Evolutionary conservation across 768 basidiomycete species (phyloP).

Genomic region (Tylopilus plumbeoviolaceoides): DNA sequence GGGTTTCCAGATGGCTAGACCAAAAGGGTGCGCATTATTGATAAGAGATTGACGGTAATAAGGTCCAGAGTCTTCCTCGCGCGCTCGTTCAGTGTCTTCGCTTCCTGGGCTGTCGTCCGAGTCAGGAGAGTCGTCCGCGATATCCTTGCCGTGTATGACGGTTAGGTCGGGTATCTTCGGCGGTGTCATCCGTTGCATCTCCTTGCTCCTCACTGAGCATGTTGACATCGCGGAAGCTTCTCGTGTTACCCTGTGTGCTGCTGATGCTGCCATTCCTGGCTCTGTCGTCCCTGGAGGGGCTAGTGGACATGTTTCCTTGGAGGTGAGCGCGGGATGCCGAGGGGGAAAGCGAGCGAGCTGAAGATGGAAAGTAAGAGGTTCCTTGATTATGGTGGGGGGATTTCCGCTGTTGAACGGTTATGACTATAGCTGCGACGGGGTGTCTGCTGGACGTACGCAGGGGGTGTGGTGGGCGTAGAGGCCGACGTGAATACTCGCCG

Average conservation of each 20-base stretch:
- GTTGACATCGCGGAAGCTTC: slow-evolving; percentile 41
- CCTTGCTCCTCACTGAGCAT: slow-evolving; percentile 53
- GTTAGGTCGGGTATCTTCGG: slow-evolving; percentile 22
- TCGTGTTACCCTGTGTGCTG: slow-evolving; percentile 49
- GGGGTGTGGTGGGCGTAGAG: slow-evolving; percentile 42
- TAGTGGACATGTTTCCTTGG: slow-evolving; percentile 48
- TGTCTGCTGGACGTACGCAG: slow-evolving; percentile 25
- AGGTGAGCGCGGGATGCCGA: slow-evolving; percentile 38
- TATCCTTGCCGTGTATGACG: slow-evolving; percentile 39
- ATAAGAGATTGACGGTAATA: slow-evolving; percentile 97
- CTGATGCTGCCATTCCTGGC: slow-evolving; percentile 60
- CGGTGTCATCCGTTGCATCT: slow-evolving; percentile 34
- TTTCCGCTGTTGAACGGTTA: slow-evolving; percentile 55
- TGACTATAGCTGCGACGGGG: slow-evolving; percentile 50
- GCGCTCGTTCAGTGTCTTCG: slow-evolving; percentile 19
- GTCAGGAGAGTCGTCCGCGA: slow-evolving; percentile 38
- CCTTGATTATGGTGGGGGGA: slow-evolving; percentile 64
- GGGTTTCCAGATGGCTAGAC: slow-evolving; percentile 99
- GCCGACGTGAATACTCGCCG: slow-evolving; percentile 28
- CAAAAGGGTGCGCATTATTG: slow-evolving; percentile 98
- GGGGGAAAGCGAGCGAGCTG: slow-evolving; percentile 42
- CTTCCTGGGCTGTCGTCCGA: slow-evolving; percentile 40
- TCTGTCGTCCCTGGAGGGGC: slow-evolving; percentile 42
- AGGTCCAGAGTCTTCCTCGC: slow-evolving; percentile 74
- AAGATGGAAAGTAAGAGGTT: slow-evolving; percentile 56